Base-by-base conservation (phyloP, 257 asterid species). In the Hygrophila difformis region DNA sequence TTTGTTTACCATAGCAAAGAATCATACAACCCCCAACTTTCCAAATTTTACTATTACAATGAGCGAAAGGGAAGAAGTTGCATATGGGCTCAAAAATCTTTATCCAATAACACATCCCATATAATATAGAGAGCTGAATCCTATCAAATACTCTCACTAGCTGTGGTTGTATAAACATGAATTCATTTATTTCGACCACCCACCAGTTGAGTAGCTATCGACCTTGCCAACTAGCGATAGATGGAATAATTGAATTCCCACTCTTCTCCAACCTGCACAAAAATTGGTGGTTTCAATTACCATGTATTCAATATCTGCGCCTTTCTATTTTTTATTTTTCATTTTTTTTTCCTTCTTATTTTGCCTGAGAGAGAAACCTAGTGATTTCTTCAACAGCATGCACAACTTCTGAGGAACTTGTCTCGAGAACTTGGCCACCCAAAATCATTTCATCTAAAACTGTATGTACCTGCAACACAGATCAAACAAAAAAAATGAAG, bases 361-460 rank as follows among this genome's bases (percentile, higher is more conserved):
- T 8, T 8, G 8, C 0, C 8, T n/a, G 49, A 50, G 47, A 48
- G 60, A 36, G 56, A 17, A 34, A 59, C 97, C 67, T 85, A 12
- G 89, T 74, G 60, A 81, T 79, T 67, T 80, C 93, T 53, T 82
- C 91, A 44, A 77, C 93, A 2, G 88, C 87, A 73, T 66, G 79
- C 33, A 81, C 79, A 18, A 85, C 74, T 67, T 82, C 93, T 12
- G 86, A 63, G 48, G 83, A 67, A 58, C 71, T 89, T 4, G 98
- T 89, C 65, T 85, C 98, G 13, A 89, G 79, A 56, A 89, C 98
- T 71, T 89, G 96, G 57, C 98, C 98, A 28, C 94, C 98, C 67
- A 84, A 63, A 47, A 89, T 77, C 48, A 89, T 75, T 71, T 89
- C 98, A 48, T 89, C 94, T 71, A 85, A 66, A 55, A 89, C 72